Conservation (phyloP, 2,329 filamentous ascomycete genomes). For the Fusarium tanahbumbuense region DNA sequence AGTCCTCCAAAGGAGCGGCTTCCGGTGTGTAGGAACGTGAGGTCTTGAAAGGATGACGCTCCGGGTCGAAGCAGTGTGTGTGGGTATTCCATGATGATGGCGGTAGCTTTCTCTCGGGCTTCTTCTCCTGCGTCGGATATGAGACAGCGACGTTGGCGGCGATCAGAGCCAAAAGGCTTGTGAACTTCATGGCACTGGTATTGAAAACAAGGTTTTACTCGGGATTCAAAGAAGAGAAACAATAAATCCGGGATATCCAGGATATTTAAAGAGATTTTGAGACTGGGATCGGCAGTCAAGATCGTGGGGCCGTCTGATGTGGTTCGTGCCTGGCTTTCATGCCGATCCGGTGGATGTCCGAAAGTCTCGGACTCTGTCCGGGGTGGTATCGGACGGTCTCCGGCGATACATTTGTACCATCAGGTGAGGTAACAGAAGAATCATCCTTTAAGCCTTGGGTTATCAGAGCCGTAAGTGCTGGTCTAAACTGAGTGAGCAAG, state of each 20-base stretch:
- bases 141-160: neutral
- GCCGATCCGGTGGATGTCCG: neutral
- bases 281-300: neutral
- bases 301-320: neutral
- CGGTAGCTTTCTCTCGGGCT: neutral
- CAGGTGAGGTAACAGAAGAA: too few relatives aligned
- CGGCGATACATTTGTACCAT: too few relatives aligned
- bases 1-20: neutral
- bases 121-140: neutral
- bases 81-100: slow-evolving; percentile 4
- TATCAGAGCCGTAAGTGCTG: too few relatives aligned
- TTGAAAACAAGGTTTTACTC: too few relatives aligned
- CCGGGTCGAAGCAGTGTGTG: slow-evolving; percentile 10
- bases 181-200: neutral
- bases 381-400: too few relatives aligned
- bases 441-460: accelerated
- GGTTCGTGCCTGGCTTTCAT: neutral
- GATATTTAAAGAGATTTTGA: neutral
- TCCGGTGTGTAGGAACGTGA: slow-evolving; percentile 8
- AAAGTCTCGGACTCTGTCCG: neutral
- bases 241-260: neutral
- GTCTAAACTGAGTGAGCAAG: too few relatives aligned
- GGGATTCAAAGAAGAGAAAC: neutral
- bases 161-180: neutral
- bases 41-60: neutral